A percentile compares a stretch with the other conserved stretches of the same genome.
phyloP scores from a whole-genome alignment of 768 basidiomycete genomes.

The Lactarius vividus region DNA sequence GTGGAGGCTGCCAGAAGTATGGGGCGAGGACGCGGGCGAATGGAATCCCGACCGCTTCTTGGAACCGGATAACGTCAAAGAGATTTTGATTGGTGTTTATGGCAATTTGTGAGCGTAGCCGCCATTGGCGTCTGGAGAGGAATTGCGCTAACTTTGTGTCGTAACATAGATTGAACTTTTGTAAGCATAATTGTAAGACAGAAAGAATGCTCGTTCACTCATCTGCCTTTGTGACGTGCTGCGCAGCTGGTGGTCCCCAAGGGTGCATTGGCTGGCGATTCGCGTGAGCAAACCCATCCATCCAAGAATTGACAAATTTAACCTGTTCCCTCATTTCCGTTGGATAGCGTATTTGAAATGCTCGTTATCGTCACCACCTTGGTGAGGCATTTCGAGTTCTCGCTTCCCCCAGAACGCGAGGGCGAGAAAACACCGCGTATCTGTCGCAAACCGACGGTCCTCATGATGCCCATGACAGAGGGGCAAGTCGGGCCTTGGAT shows the following conservation, averaged over 20 bases:
- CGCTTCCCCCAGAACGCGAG: constrained; percentile 2
- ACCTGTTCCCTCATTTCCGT: background rate
- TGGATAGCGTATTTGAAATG: constrained; percentile 21
- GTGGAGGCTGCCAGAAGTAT: constrained; percentile 16
- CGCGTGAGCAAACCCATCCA: constrained; percentile 6
- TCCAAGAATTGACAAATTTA: background rate
- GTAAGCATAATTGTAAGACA: background rate
- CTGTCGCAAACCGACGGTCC: constrained; percentile 11
- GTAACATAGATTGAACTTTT: constrained; percentile 14
- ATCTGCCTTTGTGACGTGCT: background rate
- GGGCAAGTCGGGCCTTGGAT: constrained; percentile 14
- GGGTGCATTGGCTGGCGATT: constrained; percentile 27
- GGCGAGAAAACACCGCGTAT: background rate
- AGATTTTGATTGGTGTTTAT: constrained; percentile 13
- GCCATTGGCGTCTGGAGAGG: background rate
- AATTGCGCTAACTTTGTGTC: background rate
- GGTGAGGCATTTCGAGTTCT: constrained; percentile 21
- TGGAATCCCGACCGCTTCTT: constrained; percentile 24
- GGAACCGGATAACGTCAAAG: constrained; percentile 8
- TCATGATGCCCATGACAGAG: constrained; percentile 24
- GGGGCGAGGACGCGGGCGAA: constrained; percentile 22
- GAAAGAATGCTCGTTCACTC: background rate
- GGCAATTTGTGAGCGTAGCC: constrained; percentile 20
- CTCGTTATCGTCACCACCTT: constrained; percentile 15
- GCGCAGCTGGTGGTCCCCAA: constrained; percentile 19